Percentiles rank a stretch among this genome's conserved stretches.
These are phyloP conservation scores for Tolypocladium tundrense DNA, from an alignment of 2,329 filamentous ascomycete genomes.

Conservation along the genomic window DNA sequence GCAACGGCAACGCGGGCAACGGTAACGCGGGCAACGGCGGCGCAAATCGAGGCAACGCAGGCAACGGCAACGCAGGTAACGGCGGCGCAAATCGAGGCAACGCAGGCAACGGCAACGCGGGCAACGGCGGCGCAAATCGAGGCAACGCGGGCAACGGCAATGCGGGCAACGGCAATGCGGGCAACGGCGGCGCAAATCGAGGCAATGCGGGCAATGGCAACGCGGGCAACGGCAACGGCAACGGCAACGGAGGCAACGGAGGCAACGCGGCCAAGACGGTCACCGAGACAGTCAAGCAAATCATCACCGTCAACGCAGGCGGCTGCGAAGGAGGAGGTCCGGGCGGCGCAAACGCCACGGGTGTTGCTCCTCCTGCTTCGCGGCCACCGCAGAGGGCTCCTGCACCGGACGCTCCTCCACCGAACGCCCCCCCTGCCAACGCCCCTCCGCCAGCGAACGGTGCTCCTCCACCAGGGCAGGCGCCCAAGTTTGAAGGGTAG, in stretches of 20 bases:
- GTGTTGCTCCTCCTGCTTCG: background rate
- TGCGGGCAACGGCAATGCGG: background rate
- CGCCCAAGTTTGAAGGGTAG: constrained; percentile 10
- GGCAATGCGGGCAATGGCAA: background rate
- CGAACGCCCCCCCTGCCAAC: background rate
- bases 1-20: background rate
- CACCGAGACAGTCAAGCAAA: constrained; percentile 7
- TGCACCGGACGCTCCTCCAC: background rate
- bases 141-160: background rate
- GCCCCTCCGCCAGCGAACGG: background rate
- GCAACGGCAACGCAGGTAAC: background rate
- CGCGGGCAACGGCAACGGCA: background rate
- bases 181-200: background rate
- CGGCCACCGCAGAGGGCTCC: background rate
- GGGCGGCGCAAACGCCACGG: background rate
- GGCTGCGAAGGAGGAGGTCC: background rate
- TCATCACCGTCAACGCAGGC: constrained; percentile 4
- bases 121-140: background rate
- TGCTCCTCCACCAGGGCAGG: background rate
- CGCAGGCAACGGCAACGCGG: background rate
- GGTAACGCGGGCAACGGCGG: background rate
- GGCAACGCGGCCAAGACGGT: constrained; percentile 2
- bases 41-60: background rate
- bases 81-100: background rate
- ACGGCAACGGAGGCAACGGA: background rate